Base-by-base conservation (phyloP, 2,329 filamentous ascomycete genomes). In the Ophiostoma sp. region DNA sequence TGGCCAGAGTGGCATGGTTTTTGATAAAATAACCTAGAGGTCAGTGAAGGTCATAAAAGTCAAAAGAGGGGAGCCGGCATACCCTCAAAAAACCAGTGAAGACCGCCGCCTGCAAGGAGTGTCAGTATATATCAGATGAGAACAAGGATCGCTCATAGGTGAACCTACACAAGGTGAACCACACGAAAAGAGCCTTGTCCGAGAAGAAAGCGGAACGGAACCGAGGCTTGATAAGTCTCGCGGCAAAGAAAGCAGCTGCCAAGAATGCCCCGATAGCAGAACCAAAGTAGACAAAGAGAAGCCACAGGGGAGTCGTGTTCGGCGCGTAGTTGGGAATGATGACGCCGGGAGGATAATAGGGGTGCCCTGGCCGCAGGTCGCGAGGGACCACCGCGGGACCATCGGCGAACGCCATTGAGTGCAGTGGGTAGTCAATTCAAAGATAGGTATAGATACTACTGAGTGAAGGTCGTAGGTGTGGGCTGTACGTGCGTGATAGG, bases 1-100 rank as follows among this genome's bases (percentile, higher is more conserved):
- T 84, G 0, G 90, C 89, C 80, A 97, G 86, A 31, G 83, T 84
- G 28, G 84, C 82, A 80, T 93, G 91, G 80, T 95, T 89, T 76
- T 88, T 81, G 75, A 94, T 86, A 80, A 94, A 97, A 81, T 97
- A 97, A 50, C 91, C 89, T 74, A 28, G 9, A 2, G 50, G 17
- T 25, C 11, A 55, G 12, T 7, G 22, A 7, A 48, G 12, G 15
- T 19, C 15, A 48, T 1, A 11, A 6, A 50, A n/a, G 25, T 8
- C 31, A 2, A n/a, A 11, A 1, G 69, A 19, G 8, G 4, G 3
- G 22, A 2, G 28, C 31, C 31, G 2, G 11, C 59, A 11, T 28
- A 89, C 92, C 93, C 84, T 97, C 94, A 80, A 97, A 97, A 79
- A 92, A 90, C 72, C 92, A 86, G 82, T 97, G 94, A 50, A 97